Percentiles rank a stretch among this genome's conserved stretches.
These are phyloP conservation scores for Aspergillus niger DNA, from an alignment of 2,329 filamentous ascomycete species.

Conservation along the genomic window DNA sequence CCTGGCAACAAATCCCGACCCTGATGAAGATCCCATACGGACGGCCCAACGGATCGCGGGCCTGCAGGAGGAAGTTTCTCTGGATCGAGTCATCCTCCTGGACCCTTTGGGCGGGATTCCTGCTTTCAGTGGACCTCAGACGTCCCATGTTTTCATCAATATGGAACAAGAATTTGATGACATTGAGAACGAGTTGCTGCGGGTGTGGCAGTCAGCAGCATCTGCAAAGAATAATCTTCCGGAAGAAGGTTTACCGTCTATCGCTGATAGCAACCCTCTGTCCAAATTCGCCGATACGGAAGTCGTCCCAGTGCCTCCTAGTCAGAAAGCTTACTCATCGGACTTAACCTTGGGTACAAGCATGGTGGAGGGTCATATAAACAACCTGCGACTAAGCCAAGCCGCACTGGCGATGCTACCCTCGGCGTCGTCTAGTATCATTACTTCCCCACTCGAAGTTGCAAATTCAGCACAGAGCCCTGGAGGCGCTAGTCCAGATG, in stretches of 20 bases:
- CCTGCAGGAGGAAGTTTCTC: slow-evolving; percentile 57
- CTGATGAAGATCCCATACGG: slow-evolving; percentile 47
- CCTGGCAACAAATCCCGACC: slow-evolving; percentile 53
- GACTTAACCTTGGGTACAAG: slow-evolving; percentile 16
- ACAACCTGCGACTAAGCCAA: slow-evolving; percentile 74
- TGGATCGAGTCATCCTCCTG: slow-evolving; percentile 86
- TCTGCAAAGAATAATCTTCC: slow-evolving; percentile 5
- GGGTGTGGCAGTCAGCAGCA: slow-evolving; percentile 25
- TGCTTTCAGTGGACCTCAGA: slow-evolving; percentile 58
- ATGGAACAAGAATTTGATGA: slow-evolving; percentile 82
- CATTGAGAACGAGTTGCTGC: slow-evolving; percentile 64
- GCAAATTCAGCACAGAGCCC: slow-evolving; percentile 57
- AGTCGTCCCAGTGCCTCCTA: slow-evolving; percentile 25
- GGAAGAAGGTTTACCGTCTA: slow-evolving; percentile 18
- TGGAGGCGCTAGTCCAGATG: slow-evolving; percentile 30
- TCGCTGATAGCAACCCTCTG: slow-evolving; percentile 45
- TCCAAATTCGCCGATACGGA: slow-evolving; percentile 45
- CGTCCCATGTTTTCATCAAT: slow-evolving; percentile 84
- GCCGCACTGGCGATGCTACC: slow-evolving; percentile 75
- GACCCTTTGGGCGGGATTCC: slow-evolving; percentile 87
- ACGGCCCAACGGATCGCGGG: slow-evolving; percentile 43
- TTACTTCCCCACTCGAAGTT: slow-evolving; percentile 83
- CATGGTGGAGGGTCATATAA: slow-evolving; percentile 54
- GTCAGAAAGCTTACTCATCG: slow-evolving; percentile 13
- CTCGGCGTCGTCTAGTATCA: slow-evolving; percentile 79